These are phyloP conservation scores for Eremochloa ophiuroides DNA, from an alignment of 176 grass and related monocot genomes.

Conservation along the genomic window DNA sequence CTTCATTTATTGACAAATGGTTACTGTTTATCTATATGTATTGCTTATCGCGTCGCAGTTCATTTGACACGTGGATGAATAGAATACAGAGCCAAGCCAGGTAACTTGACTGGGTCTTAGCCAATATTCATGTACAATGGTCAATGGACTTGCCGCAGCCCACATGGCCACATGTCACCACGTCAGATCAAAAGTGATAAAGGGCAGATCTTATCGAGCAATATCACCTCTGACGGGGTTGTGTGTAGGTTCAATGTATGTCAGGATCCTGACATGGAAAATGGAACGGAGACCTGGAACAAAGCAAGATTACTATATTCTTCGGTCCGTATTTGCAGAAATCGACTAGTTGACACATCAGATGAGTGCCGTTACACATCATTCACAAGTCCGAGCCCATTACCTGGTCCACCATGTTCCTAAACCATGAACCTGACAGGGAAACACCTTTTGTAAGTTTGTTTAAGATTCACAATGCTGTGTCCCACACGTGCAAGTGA, in stretches of 20 bases:
- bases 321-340: slow-evolving; percentile 25
- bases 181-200: slow-evolving; percentile 15
- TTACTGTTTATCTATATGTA: background rate
- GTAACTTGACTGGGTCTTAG: background rate
- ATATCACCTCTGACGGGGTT: slow-evolving; percentile 28
- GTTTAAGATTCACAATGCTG: background rate
- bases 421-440: slow-evolving; percentile 31
- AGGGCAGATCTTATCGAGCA: slow-evolving; percentile 17
- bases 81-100: background rate
- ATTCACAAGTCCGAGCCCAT: slow-evolving; percentile 18
- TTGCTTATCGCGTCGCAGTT: background rate
- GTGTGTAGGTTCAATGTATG: slow-evolving; percentile 29
- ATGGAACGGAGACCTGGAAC: background rate
- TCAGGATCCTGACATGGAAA: slow-evolving; percentile 4
- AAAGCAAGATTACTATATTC: slow-evolving; percentile 13
- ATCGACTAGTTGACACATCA: slow-evolving; percentile 43
- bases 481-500: slow-evolving; percentile 20
- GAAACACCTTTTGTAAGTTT: background rate
- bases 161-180: background rate
- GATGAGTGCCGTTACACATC: slow-evolving; percentile 30
- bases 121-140: background rate
- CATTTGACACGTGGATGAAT: background rate
- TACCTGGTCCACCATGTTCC: slow-evolving; percentile 31
- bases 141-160: background rate
- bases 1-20: background rate